Evolutionary conservation across 2,329 filamentous ascomycete genomes (phyloP), one percentile per base, ranked within the genome.

Genomic region (Phaeoacremonium minimum): DNA sequence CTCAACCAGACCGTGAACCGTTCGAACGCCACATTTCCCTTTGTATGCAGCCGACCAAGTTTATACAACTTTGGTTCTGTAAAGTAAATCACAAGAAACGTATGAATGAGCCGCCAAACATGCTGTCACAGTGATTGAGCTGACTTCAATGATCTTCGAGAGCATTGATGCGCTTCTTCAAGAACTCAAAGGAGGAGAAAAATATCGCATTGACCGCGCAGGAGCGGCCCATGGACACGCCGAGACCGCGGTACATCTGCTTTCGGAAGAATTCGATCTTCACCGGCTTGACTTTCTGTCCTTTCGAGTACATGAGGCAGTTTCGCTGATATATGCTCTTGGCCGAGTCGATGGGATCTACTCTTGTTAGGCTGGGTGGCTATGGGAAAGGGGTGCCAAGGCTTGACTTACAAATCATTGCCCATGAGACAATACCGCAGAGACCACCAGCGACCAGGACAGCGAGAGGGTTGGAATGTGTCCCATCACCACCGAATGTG

Each of bases 281-380:
- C 8, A 86, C 85, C 15, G 77, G 72, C 43, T 79, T 74, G 18
- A 82, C 77, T 36, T 62, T 73, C 48, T 83, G 69, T n/a, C 79
- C 79, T 48, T 73, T 76, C 18, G 79, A 75, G 47, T 81, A 79
- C 41, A 85, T 77, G 17, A 93, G 73, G 30, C 86, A 83, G 47
- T 89, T 87, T 32, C 87, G 80, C 56, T 94, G 87, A 55, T 91
- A 94, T 40, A 87, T 85, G 51, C 83, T 88, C 64, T 93, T 93
- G 34, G 85, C 85, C 6, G 85, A 87, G 57, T 93, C 87, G 45
- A 91, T 84, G 4, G 80, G 80, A 53, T 80, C 75, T 79, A 42
- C 9, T 11, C 15, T 6, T 15, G 7, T 11, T 20, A 16, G 16
- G 26, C 7, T 9, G 7, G 5, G 28, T 5, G 28, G 35, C 7